A percentile compares a stretch with the other conserved stretches of the same genome.
These are phyloP conservation scores for Rhytidiadelphus loreus DNA, from an alignment of 225 moss, liverwort and hornwort species.

Conservation along the genomic window DNA sequence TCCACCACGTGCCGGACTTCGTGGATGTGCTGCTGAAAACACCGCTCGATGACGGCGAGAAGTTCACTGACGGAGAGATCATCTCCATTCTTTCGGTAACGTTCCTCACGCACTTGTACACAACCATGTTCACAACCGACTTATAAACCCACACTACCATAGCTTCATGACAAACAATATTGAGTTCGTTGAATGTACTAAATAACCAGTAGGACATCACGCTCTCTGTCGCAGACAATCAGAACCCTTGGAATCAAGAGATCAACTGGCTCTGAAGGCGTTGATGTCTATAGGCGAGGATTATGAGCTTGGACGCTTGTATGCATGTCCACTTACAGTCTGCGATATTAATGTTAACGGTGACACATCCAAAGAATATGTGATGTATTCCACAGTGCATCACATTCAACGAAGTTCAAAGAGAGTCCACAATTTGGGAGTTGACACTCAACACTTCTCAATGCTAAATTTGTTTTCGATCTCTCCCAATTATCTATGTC, in stretches of 20 bases:
- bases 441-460: neutral
- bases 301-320: neutral
- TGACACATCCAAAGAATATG: neutral
- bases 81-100: conserved; percentile 29
- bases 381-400: neutral
- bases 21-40: conserved; percentile 54
- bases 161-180: neutral
- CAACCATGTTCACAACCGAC: neutral
- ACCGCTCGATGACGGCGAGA: conserved; percentile 17
- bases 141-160: neutral
- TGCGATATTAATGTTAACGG: neutral
- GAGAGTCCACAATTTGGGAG: neutral
- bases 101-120: neutral
- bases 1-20: conserved; percentile 27
- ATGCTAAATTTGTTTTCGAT: neutral
- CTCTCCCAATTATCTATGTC: neutral
- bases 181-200: neutral
- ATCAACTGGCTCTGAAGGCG: neutral
- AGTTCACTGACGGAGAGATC: conserved; percentile 18
- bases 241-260: neutral
- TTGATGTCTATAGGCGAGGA: neutral
- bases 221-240: neutral
- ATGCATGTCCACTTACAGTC: neutral
- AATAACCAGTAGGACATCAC: neutral
- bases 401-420: neutral